Percentiles rank a stretch among this genome's conserved stretches.
Evolutionary conservation across 2,329 filamentous ascomycete genomes (phyloP).

Genomic region (Penicillium sp.): DNA sequence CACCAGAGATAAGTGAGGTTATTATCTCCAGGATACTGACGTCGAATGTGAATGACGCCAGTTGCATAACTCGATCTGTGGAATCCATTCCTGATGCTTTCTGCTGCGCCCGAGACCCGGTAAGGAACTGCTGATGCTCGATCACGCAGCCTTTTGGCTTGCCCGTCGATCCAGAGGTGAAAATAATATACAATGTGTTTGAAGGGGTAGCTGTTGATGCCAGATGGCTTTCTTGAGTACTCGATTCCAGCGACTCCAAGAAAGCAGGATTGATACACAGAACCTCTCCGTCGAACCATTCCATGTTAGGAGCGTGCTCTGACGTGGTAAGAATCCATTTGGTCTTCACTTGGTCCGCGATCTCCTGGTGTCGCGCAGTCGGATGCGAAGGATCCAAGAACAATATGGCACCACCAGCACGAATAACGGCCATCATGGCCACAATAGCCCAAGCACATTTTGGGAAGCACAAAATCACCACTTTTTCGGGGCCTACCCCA

Average conservation of each 20-base stretch:
- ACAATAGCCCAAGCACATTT: constrained; percentile 13
- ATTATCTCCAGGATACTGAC: constrained; percentile 35
- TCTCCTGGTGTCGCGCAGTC: background rate
- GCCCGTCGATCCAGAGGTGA: constrained; percentile 13
- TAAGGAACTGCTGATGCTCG: constrained; percentile 3
- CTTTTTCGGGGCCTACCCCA: constrained; percentile 1
- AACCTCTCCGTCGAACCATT: background rate
- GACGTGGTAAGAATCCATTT: background rate
- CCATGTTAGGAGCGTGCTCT: background rate
- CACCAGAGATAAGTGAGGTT: constrained; percentile 34
- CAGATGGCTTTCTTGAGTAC: background rate
- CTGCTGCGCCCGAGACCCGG: background rate
- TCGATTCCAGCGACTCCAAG: background rate
- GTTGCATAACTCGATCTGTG: constrained; percentile 25
- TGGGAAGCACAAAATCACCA: constrained; percentile 28
- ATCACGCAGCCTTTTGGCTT: constrained; percentile 13
- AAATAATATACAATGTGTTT: constrained; percentile 9
- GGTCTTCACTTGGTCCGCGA: background rate
- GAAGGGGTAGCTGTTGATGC: background rate
- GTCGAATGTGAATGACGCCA: constrained; percentile 43
- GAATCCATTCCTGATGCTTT: background rate
- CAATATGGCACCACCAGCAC: constrained; percentile 9
- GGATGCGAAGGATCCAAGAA: constrained; percentile 8
- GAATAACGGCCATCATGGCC: constrained; percentile 20
- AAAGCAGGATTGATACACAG: background rate